Evolutionary conservation across 768 basidiomycete genomes (phyloP).

Genomic region (Hysterangium stoloniferum): DNA sequence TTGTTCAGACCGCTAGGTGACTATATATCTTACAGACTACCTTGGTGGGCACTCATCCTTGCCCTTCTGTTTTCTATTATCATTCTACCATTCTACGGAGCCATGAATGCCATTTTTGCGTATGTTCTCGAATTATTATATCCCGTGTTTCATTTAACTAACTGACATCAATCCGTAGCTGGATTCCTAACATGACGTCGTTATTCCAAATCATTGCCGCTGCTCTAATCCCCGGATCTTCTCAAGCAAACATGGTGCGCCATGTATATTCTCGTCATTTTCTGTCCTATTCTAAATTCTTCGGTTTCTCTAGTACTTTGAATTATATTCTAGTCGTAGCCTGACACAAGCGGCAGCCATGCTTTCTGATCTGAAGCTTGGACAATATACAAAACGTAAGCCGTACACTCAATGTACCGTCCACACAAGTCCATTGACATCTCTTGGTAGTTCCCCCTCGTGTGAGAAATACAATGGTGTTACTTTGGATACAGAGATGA

Average conservation of each 20-base stretch:
- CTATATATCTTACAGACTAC: not conserved
- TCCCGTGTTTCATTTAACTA: not conserved
- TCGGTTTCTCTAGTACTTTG: not conserved
- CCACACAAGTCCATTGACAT: too few species aligned
- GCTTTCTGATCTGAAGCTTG: not conserved
- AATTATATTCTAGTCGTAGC: not conserved
- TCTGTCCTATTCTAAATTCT: not conserved
- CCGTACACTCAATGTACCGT: not conserved
- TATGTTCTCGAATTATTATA: not conserved
- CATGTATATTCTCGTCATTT: not conserved
- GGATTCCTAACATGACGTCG: not conserved
- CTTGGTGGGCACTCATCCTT: not conserved
- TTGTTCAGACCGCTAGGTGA: not conserved
- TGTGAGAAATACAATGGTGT: not conserved
- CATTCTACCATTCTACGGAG: constrained; percentile 1
- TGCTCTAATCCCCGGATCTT: not conserved
- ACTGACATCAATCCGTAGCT: too few species aligned
- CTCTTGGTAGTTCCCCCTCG: not conserved
- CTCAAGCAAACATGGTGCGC: constrained; percentile 1
- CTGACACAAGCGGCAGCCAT: not conserved
- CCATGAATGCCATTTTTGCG: not conserved
- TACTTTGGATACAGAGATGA: not conserved
- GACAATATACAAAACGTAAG: not conserved
- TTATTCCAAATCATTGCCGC: not conserved
- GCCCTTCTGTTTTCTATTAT: not conserved